Evolutionary conservation across 768 basidiomycete genomes (phyloP), one percentile per base, ranked within the genome.

Genomic region (Suillus fuscotomentosus): DNA sequence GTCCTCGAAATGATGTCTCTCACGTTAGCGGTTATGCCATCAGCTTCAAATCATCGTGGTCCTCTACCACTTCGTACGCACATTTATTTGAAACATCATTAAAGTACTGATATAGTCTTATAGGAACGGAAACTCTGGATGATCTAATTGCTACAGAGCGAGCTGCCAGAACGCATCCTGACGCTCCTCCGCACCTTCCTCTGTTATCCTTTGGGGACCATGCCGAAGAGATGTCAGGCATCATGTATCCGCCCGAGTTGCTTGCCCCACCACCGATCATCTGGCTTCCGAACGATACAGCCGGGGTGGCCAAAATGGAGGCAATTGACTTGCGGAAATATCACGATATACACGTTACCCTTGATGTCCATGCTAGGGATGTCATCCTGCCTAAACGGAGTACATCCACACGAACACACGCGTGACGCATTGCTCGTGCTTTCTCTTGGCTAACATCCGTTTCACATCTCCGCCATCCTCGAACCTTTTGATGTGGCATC

Each of bases 1-100:
- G 89, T 94, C 57, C 78, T 94, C 64, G 91, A 93, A 71, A 91
- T 94, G 89, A 92, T 94, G 88, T 88, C 88, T 65, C 69, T 86
- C 63, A 92, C 90, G 20, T 79, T 92, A 48, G 90, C 91, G 6
- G 89, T 92, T 8, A 84, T 84, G 80, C 91, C 91, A 3, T 83
- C 87, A 4, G 77, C 82, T 11, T 81, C 83, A 24, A 81, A 81
- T 48, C 74, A 78, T 57, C 81, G 83, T 60, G 88, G 89, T 6
- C 81, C 88, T 60, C 79, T 91, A 41, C 88, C 92, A 41, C 79
- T 92, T 61, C 79, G 90, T 91, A 75, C 72, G 88, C 83, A 14
- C 43, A 61, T 31, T 39, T 47, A 7, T 22, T 39, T 64, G 63
- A 61, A 38, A 31, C 17, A 31, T 34, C 31, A 24, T 41, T 5